A percentile compares a stretch with the other conserved stretches of the same genome.
Evolutionary conservation across 768 basidiomycete genomes (phyloP).

Genomic region (Phlebiopsis gigantea): DNA sequence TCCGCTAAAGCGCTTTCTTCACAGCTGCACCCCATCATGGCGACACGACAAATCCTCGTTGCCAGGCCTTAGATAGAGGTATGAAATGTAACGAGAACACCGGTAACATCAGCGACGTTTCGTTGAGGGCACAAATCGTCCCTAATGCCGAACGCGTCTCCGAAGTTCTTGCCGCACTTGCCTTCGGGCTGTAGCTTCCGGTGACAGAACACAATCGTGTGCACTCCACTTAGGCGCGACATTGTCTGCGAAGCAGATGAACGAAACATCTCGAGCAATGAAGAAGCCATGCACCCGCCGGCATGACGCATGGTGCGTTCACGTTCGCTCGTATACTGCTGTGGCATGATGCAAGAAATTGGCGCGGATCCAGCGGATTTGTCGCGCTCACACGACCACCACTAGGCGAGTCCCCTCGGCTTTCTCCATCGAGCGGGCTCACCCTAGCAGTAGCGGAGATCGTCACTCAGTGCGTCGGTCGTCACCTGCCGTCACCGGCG

Average conservation of each 20-base stretch:
- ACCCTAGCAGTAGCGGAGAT: too few relatives aligned
- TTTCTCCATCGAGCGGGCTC: too few relatives aligned
- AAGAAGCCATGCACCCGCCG: background rate
- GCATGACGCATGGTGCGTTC: background rate
- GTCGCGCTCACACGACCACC: background rate
- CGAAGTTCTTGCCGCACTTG: background rate
- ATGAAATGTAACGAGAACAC: too few relatives aligned
- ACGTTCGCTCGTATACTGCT: background rate
- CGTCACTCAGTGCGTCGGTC: background rate
- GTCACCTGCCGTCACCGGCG: background rate
- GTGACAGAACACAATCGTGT: background rate
- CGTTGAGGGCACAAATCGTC: background rate
- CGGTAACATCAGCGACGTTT: too few relatives aligned
- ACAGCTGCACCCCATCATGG: background rate
- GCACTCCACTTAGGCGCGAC: background rate
- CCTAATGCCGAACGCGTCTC: background rate
- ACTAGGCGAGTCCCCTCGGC: too few relatives aligned
- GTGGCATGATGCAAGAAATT: background rate
- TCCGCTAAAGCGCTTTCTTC: background rate
- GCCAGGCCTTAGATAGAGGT: too few relatives aligned
- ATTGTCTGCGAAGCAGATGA: background rate
- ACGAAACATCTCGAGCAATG: background rate
- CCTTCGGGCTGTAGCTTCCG: background rate
- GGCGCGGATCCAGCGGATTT: background rate
- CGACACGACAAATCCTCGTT: background rate